phyloP scores from a whole-genome alignment of 257 asterid species.

The Capsicum rhomboideum region DNA sequence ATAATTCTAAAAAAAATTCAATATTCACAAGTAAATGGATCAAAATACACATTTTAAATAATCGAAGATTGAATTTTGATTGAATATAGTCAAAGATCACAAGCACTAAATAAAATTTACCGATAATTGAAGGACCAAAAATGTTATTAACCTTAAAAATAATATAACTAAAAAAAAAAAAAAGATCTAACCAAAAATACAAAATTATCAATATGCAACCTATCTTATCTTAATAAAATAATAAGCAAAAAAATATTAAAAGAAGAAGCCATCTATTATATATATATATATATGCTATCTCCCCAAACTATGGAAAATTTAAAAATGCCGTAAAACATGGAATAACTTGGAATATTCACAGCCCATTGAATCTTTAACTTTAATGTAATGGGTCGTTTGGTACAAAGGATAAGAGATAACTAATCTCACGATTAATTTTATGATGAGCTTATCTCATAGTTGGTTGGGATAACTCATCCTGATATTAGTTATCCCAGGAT shows the following conservation, averaged over 20 bases:
- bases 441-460: too few relatives aligned
- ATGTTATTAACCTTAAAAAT: too few relatives aligned
- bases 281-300: neutral
- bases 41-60: neutral
- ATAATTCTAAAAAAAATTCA: neutral
- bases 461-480: too few relatives aligned
- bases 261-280: neutral
- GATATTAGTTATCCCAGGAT: too few relatives aligned
- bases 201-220: neutral
- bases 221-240: neutral
- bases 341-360: neutral
- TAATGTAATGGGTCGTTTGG: neutral
- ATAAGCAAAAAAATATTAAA: neutral
- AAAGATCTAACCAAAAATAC: neutral
- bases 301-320: neutral
- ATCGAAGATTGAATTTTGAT: neutral
- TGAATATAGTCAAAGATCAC: neutral
- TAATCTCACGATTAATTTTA: too few relatives aligned
- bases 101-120: neutral
- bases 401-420: too few relatives aligned
- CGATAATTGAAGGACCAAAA: too few relatives aligned
- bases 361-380: neutral
- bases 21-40: neutral
- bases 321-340: neutral
- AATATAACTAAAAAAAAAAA: too few relatives aligned